Evolutionary conservation across 2,329 filamentous ascomycete genomes (phyloP).

Genomic region (Didymella arachidicola): DNA sequence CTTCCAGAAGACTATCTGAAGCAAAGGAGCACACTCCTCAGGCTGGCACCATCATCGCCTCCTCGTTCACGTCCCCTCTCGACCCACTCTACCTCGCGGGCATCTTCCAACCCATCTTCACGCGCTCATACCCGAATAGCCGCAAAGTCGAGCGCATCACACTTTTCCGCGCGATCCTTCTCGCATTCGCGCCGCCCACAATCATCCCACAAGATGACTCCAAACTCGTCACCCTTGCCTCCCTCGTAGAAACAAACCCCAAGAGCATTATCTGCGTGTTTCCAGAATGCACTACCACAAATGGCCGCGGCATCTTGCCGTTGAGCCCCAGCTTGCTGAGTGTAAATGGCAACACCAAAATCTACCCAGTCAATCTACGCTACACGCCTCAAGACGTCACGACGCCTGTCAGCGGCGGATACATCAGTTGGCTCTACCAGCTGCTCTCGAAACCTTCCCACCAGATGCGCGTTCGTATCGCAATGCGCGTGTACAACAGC

Average conservation of each 20-base stretch:
- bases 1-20: conserved; percentile 28
- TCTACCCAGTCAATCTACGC: conserved; percentile 89
- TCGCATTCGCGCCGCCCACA: conserved; percentile 71
- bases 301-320: conserved; percentile 87
- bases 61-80: conserved; percentile 89
- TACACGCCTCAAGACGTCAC: conserved; percentile 91
- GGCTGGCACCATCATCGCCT: conserved; percentile 82
- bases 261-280: conserved; percentile 83
- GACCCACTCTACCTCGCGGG: conserved; percentile 93
- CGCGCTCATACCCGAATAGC: conserved; percentile 78
- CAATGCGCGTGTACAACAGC: conserved; percentile 68
- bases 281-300: conserved; percentile 93
- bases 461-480: conserved; percentile 88
- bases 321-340: conserved; percentile 79
- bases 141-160: conserved; percentile 78
- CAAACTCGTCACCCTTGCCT: conserved; percentile 48
- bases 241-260: conserved; percentile 72
- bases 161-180: conserved; percentile 75
- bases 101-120: conserved; percentile 96
- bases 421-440: conserved; percentile 80
- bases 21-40: conserved; percentile 72
- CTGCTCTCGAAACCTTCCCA: conserved; percentile 85
- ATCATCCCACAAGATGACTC: conserved; percentile 41
- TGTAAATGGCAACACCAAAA: conserved; percentile 70
- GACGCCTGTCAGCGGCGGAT: conserved; percentile 81